Conservation (phyloP, 2,329 filamentous ascomycete species). For the Nakataea oryzae region DNA sequence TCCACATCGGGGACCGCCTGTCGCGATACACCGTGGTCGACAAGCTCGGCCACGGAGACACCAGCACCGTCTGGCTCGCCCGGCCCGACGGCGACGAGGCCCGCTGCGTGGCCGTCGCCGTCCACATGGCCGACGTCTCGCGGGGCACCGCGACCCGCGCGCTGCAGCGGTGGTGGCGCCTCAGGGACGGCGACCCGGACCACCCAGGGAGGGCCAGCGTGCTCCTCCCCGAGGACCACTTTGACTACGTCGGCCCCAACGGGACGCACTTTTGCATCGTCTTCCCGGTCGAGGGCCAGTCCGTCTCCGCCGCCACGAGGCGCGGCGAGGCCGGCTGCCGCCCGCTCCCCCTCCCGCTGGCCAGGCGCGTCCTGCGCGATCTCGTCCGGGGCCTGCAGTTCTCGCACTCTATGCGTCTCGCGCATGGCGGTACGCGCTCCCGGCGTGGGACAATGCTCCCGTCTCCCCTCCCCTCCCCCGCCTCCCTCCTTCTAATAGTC, state of each 20-base stretch:
- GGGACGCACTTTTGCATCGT: constrained; percentile 6
- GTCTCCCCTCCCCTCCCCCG: too few relatives aligned
- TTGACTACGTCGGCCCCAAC: constrained; percentile 1
- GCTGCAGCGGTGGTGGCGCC: neutral
- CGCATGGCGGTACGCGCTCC: neutral
- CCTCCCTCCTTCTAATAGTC: too few relatives aligned
- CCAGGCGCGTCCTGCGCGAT: constrained; percentile 8
- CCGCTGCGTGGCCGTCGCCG: neutral
- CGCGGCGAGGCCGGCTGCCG: neutral
- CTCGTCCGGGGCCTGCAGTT: constrained; percentile 1
- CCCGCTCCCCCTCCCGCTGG: neutral
- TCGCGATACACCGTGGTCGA: constrained; percentile 22
- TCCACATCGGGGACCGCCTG: neutral
- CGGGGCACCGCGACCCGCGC: neutral
- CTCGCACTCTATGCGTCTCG: neutral
- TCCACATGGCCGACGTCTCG: neutral
- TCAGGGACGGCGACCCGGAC: neutral
- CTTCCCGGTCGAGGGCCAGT: neutral
- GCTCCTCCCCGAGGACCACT: neutral
- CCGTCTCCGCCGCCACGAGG: neutral
- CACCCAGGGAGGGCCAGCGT: neutral
- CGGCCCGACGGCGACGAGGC: neutral
- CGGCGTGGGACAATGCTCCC: too few relatives aligned
- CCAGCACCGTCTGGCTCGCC: constrained; percentile 7
- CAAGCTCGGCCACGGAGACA: constrained; percentile 29